These are phyloP conservation scores for Trichoderma hamatum DNA, from an alignment of 2,329 filamentous ascomycete species.

Conservation along the genomic window DNA sequence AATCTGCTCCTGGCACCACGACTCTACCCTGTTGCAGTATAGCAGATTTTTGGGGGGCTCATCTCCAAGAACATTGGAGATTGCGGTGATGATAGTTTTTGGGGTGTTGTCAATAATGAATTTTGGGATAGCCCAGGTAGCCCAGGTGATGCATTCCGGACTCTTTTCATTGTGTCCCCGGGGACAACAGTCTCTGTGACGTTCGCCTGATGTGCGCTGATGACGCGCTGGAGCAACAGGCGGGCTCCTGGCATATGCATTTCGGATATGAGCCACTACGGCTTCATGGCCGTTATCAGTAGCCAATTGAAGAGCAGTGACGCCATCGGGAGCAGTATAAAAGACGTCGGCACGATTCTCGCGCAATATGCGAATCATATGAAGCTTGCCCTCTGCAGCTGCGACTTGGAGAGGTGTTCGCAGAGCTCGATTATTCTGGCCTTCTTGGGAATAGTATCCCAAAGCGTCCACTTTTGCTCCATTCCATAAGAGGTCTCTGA, in stretches of 20 bases:
- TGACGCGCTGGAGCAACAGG: constrained; percentile 33
- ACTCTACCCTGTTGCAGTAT: constrained; percentile 35
- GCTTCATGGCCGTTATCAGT: constrained; percentile 46
- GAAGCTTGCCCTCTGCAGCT: constrained; percentile 44
- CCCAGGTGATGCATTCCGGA: constrained; percentile 36
- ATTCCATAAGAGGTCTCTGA: background rate
- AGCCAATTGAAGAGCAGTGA: constrained; percentile 50
- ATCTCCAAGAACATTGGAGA: constrained; percentile 38
- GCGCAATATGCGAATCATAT: constrained; percentile 47
- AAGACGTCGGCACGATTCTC: constrained; percentile 48
- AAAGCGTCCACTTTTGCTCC: constrained; percentile 39
- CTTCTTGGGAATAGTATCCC: constrained; percentile 25
- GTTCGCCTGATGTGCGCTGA: too few species aligned
- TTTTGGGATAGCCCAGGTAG: constrained; percentile 38
- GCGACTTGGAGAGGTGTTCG: constrained; percentile 52
- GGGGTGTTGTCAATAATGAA: constrained; percentile 39
- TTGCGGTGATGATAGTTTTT: constrained; percentile 36
- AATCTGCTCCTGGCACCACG: constrained; percentile 38
- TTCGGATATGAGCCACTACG: constrained; percentile 48
- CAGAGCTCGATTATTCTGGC: constrained; percentile 33
- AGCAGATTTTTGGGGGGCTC: constrained; percentile 36
- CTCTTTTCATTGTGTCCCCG: background rate
- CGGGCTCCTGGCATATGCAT: constrained; percentile 36
- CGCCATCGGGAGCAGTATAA: constrained; percentile 49
- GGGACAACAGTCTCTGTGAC: too few species aligned